phyloP scores from a whole-genome alignment of 169 alveolate species.

The Perkinsus olseni region DNA sequence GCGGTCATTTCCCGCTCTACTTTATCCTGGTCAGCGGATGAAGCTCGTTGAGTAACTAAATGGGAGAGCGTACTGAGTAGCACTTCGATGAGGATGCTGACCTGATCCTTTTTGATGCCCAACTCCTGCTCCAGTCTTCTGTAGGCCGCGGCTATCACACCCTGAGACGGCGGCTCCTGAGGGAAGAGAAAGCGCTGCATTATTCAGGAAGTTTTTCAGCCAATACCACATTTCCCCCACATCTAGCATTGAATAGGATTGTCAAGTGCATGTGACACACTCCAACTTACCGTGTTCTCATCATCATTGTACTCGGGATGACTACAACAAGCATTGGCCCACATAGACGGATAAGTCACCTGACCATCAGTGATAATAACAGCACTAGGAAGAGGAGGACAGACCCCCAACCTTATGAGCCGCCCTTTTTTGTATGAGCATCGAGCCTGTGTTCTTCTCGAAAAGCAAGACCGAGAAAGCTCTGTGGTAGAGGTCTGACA shows the following conservation, averaged over 20 bases:
- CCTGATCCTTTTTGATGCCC: neutral
- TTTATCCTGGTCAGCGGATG: slow-evolving; percentile 1
- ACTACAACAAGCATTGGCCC: neutral
- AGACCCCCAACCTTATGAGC: neutral
- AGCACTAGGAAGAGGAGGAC: neutral
- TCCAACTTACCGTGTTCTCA: neutral
- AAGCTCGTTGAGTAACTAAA: neutral
- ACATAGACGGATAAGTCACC: neutral
- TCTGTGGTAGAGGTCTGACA: neutral
- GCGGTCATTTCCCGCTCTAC: neutral
- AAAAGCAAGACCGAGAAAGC: neutral
- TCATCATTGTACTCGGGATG: neutral
- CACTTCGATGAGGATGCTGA: no score
- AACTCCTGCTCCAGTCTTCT: neutral
- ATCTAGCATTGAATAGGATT: neutral
- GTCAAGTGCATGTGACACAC: neutral
- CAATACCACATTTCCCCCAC: neutral
- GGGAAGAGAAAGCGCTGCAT: neutral
- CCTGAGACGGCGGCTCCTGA: neutral
- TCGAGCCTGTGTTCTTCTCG: neutral
- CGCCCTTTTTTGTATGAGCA: neutral
- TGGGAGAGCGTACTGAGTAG: no score
- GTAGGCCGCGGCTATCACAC: neutral
- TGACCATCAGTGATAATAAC: neutral
- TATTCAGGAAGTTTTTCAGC: neutral